Conservation (phyloP, 192 early-diverging fungal species). For the Rhizoclosmatium globosum region DNA sequence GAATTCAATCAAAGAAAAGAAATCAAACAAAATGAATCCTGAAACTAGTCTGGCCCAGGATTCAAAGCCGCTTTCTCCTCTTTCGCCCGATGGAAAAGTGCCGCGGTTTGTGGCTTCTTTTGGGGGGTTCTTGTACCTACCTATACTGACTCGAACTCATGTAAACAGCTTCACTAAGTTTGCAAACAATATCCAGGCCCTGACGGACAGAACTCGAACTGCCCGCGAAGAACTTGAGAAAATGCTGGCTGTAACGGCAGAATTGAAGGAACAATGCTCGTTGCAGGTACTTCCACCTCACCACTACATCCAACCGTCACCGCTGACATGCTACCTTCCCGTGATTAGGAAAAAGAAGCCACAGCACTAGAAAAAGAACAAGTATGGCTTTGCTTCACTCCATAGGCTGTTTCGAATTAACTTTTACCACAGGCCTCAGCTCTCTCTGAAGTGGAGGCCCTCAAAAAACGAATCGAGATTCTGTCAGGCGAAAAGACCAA, state of each 20-base stretch:
- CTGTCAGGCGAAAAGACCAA: constrained; percentile 45
- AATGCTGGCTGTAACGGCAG: constrained; percentile 40
- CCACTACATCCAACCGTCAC: background rate
- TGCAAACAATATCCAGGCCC: constrained; percentile 37
- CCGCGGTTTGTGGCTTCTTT: background rate
- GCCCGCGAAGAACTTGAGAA: constrained; percentile 46
- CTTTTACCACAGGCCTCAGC: constrained; percentile 37
- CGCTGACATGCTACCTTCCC: background rate
- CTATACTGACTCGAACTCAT: too few relatives aligned
- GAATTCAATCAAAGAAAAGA: background rate
- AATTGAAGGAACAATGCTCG: constrained; percentile 44
- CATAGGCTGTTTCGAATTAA: too few relatives aligned
- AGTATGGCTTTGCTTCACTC: background rate
- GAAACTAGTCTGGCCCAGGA: background rate
- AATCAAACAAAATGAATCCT: background rate
- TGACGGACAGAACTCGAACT: constrained; percentile 45
- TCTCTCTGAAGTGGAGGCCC: constrained; percentile 43
- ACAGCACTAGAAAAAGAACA: constrained; percentile 18
- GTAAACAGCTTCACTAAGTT: constrained; percentile 27
- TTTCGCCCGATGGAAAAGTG: background rate
- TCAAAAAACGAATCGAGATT: constrained; percentile 41
- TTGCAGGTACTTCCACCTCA: constrained; percentile 29
- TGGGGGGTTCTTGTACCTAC: too few relatives aligned
- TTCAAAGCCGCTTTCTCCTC: background rate
- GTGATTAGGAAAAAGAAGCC: constrained; percentile 21